These are phyloP conservation scores for Anacardium occidentale DNA, from an alignment of 345 rosid species.

Conservation along the genomic window DNA sequence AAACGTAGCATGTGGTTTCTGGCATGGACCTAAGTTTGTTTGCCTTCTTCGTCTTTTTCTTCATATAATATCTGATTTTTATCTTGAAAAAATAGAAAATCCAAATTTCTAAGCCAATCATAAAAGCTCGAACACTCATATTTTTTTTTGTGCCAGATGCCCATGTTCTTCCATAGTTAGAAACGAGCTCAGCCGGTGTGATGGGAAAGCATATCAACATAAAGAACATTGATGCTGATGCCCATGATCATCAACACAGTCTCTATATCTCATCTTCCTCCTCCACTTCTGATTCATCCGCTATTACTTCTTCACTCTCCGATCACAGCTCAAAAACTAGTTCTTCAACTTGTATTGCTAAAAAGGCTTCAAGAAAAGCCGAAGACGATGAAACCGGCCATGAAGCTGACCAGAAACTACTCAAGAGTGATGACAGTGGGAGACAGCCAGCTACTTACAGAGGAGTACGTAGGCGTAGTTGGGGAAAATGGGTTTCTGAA, in stretches of 20 bases:
- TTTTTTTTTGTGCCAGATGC: constrained; percentile 31
- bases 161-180: constrained; percentile 28
- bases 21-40: constrained; percentile 26
- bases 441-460: constrained; percentile 51
- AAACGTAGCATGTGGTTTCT: constrained; percentile 23
- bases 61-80: neutral
- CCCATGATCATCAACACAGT: constrained; percentile 15
- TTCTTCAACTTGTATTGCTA: constrained; percentile 16
- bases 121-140: constrained; percentile 19
- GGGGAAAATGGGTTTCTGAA: constrained; percentile 92
- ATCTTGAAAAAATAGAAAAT: neutral
- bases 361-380: constrained; percentile 37
- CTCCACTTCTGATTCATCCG: constrained; percentile 17
- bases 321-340: constrained; percentile 4
- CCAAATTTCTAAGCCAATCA: constrained; percentile 19
- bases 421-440: constrained; percentile 26
- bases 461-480: constrained; percentile 73
- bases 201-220: constrained; percentile 50
- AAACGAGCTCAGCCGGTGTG: constrained; percentile 4
- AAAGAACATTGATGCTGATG: constrained; percentile 32
- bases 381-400: constrained; percentile 22
- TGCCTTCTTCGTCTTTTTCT: constrained; percentile 17
- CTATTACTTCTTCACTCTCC: too few species aligned
- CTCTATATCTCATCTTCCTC: constrained; percentile 19
- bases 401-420: constrained; percentile 23